A percentile compares a stretch with the other conserved stretches of the same genome.
Evolutionary conservation across 1,139 yeast species (phyloP).

Genomic region (Taphrina wiesneri): DNA sequence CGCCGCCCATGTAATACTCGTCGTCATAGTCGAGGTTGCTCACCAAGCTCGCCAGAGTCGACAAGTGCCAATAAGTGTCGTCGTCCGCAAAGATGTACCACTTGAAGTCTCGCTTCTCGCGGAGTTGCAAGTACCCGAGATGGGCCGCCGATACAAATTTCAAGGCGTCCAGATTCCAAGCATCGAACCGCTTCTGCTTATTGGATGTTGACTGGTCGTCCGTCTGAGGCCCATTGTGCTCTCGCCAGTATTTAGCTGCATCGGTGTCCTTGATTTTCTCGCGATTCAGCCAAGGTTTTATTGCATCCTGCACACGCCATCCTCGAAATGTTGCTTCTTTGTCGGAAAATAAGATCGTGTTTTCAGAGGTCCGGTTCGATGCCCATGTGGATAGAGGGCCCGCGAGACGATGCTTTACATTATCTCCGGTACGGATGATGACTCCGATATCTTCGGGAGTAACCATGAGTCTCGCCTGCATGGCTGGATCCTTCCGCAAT

Average conservation of each 20-base stretch:
- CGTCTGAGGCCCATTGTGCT: background rate
- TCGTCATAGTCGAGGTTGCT: conserved; percentile 41
- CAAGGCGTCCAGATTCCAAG: conserved; percentile 26
- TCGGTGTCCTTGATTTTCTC: conserved; percentile 12
- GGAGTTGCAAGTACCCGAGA: conserved; percentile 21
- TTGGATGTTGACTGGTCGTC: background rate
- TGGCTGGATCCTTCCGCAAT: background rate
- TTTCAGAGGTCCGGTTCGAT: background rate
- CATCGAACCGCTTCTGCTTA: conserved; percentile 11
- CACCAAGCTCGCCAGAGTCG: conserved; percentile 43
- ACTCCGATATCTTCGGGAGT: conserved; percentile 24
- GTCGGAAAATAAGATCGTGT: conserved; percentile 17
- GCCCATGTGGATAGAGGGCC: conserved; percentile 18
- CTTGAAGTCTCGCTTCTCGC: conserved; percentile 36
- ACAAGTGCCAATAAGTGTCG: conserved; percentile 46
- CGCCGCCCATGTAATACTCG: conserved; percentile 45
- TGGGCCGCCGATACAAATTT: conserved; percentile 20
- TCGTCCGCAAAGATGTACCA: conserved; percentile 49
- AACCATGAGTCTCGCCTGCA: background rate
- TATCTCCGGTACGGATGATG: conserved; percentile 22
- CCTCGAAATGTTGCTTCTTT: background rate
- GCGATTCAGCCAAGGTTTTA: conserved; percentile 17
- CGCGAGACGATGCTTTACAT: conserved; percentile 13
- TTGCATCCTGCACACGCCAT: conserved; percentile 1
- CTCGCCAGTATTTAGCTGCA: conserved; percentile 1